Evolutionary conservation across 2,329 filamentous ascomycete genomes (phyloP), one percentile per base, ranked within the genome.

Genomic region (Colletotrichum higginsianum): DNA sequence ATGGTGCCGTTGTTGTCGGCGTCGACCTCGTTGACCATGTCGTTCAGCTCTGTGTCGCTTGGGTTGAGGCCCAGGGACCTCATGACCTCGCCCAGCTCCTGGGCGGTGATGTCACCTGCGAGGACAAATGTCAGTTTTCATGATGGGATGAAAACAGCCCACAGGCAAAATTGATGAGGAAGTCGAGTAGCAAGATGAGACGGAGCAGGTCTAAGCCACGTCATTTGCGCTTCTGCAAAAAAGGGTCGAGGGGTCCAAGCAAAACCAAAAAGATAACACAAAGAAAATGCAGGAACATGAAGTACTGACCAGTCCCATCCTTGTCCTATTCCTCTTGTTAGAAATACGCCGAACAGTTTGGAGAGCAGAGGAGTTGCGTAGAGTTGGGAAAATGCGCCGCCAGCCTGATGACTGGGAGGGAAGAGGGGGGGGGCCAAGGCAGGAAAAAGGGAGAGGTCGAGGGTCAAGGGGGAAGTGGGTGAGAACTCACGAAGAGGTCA

Each of bases 21-120:
- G 79, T 96, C 94, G 75, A 96, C 94, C 86, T 96, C 94, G 85
- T 96, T 96, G 86, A 96, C 96, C 94, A 96, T 96, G 81, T 96
- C 94, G 85, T 96, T 94, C 76, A 96, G 87, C 85, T 96, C 94
- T 72, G 93, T 95, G 86, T 96, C 94, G 77, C 93, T 95, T 70
- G 94, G 94, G 86, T 96, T 96, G 85, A 96, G 94, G 79, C 94
- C 94, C 72, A 96, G 89, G 67, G 94, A 96, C 84, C 94, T 92
- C 94, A 96, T 96, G 79, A 96, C 94, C 65, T 94, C 96, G 77
- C 94, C 94, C 78, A 96, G 86, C 85, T 96, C 94, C 88, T 96
- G 96, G 81, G 93, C 96, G 78, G 94, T 96, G 85, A 96, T 96
- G 87, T 96, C 93, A 83, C 94, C 94, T 96, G 78, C 61, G 72